Percentiles rank a stretch among this genome's conserved stretches.
Conservation (phyloP, 208 protist genomes). For the Vickermania spadyakhi region DNA sequence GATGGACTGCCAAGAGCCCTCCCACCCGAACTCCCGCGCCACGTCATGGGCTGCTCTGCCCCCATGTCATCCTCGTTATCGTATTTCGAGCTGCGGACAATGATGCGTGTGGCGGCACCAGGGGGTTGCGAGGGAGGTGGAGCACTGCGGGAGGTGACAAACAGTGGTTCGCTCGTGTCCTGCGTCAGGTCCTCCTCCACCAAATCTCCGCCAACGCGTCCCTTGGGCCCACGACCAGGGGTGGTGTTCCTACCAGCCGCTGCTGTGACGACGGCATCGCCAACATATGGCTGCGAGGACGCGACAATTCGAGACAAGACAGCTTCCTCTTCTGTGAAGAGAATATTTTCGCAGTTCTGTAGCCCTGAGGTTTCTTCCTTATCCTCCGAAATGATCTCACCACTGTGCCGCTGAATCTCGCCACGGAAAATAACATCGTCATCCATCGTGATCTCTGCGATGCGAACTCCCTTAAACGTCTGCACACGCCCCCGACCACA, state of each 20-base stretch:
- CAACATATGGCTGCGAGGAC: neutral
- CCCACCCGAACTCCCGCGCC: neutral
- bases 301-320: constrained; percentile 27
- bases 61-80: neutral
- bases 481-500: constrained; percentile 83
- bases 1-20: neutral
- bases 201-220: too few species aligned
- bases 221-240: too few species aligned
- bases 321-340: constrained; percentile 39
- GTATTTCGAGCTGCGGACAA: neutral
- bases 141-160: neutral
- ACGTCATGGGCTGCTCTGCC: neutral
- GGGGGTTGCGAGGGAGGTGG: neutral
- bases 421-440: constrained; percentile 68
- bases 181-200: neutral
- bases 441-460: constrained; percentile 77
- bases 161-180: too few species aligned
- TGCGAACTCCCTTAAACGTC: constrained; percentile 63
- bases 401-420: constrained; percentile 47
- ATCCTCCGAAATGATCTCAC: constrained; percentile 16
- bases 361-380: constrained; percentile 13
- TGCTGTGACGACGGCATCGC: neutral
- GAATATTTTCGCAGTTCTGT: constrained; percentile 64
- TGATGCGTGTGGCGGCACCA: neutral
- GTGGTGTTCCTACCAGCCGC: neutral